Conservation (phyloP, 1,284 basidiomycete genomes). For the Moesziomyces parantarcticus region DNA sequence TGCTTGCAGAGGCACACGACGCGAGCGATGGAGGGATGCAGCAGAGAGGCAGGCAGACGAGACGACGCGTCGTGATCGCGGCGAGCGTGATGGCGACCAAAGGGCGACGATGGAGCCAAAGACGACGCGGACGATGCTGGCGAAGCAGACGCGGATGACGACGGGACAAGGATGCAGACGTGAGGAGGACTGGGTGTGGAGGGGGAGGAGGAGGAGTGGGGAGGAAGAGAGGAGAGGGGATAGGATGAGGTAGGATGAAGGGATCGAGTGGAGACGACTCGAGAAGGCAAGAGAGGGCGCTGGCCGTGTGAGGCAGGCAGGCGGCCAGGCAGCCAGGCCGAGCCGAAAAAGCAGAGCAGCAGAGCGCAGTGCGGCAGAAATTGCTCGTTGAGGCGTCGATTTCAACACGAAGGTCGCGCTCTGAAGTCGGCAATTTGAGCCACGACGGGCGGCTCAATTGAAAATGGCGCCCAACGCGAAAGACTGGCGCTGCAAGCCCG, state of each 20-base stretch:
- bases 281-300: slow-evolving; percentile 2
- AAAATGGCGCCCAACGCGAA: slow-evolving; percentile 19
- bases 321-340: slow-evolving; percentile 10
- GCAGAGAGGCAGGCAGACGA: slow-evolving; percentile 1
- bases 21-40: slow-evolving; percentile 1
- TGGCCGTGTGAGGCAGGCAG: slow-evolving; percentile 1
- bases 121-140: background rate
- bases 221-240: slow-evolving; percentile 4
- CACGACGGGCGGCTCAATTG: slow-evolving; percentile 26
- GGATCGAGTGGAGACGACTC: slow-evolving; percentile 2
- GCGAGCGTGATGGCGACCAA: background rate
- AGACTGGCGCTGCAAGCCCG: slow-evolving; percentile 16
- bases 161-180: background rate
- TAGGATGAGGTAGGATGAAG: slow-evolving; percentile 7
- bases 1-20: background rate
- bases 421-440: slow-evolving; percentile 21
- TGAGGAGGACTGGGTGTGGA: background rate
- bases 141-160: background rate
- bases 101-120: slow-evolving; percentile 1
- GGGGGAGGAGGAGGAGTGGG: background rate
- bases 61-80: slow-evolving; percentile 14
- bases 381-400: slow-evolving; percentile 7
- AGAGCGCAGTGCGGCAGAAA: slow-evolving; percentile 25
- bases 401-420: slow-evolving; percentile 17
- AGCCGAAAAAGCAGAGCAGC: no score